Percentiles rank a stretch among this genome's conserved stretches.
phyloP scores from a whole-genome alignment of 768 basidiomycete genomes.

The Psilocybe azurescens region DNA sequence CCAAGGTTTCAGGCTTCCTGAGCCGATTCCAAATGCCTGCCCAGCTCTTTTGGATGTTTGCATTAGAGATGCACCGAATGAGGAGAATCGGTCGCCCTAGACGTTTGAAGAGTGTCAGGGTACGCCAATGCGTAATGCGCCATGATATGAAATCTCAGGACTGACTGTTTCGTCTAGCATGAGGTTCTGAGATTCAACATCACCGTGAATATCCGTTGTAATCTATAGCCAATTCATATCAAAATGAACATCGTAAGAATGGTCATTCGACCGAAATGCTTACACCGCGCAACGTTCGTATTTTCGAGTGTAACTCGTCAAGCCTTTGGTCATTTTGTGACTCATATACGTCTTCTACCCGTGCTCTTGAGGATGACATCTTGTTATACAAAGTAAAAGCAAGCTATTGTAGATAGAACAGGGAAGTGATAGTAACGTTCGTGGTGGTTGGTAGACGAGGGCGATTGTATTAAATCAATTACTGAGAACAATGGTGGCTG shows the following conservation, averaged over 20 bases:
- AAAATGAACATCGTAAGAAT: background rate
- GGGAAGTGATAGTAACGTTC: background rate
- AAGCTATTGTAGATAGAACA: background rate
- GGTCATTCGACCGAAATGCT: slow-evolving; percentile 22
- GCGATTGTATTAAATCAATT: too few species aligned
- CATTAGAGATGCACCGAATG: slow-evolving; percentile 64
- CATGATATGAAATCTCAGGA: background rate
- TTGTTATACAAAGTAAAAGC: background rate
- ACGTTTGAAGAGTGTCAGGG: background rate
- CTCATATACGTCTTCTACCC: slow-evolving; percentile 78
- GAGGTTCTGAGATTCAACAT: slow-evolving; percentile 82
- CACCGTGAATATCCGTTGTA: slow-evolving; percentile 87
- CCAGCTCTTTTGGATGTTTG: slow-evolving; percentile 74
- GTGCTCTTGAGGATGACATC: slow-evolving; percentile 49
- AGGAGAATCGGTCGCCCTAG: slow-evolving; percentile 70
- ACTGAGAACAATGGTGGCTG: too few species aligned
- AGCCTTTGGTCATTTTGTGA: slow-evolving; percentile 84
- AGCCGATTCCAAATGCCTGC: slow-evolving; percentile 74
- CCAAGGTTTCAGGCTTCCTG: slow-evolving; percentile 71
- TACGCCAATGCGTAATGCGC: background rate
- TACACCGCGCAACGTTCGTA: slow-evolving; percentile 83
- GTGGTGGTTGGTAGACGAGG: background rate
- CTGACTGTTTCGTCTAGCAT: slow-evolving; percentile 79
- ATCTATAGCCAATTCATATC: slow-evolving; percentile 48
- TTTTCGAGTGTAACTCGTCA: slow-evolving; percentile 85